Conservation (phyloP, 768 basidiomycete genomes). For the Psilocybe tampanensis region DNA sequence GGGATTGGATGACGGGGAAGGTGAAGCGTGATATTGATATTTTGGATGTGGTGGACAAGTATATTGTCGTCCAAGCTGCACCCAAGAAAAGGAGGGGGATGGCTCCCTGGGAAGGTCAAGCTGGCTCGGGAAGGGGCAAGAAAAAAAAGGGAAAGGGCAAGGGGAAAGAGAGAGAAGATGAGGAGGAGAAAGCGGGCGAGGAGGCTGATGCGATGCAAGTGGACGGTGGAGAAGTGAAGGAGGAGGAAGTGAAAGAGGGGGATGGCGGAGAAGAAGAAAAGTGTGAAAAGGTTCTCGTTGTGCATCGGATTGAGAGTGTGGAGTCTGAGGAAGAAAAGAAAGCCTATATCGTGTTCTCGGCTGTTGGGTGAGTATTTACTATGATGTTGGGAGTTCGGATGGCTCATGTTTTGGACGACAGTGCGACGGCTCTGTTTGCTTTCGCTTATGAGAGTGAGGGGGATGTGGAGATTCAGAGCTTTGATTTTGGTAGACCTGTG, state of each 20-base stretch:
- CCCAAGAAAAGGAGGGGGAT: slow-evolving; percentile 31
- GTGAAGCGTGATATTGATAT: slow-evolving; percentile 56
- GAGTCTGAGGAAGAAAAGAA: slow-evolving; percentile 28
- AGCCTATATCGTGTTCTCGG: slow-evolving; percentile 62
- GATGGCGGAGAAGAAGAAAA: slow-evolving; percentile 19
- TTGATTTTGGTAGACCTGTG: slow-evolving; percentile 61
- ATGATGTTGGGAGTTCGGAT: not conserved
- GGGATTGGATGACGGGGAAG: slow-evolving; percentile 76
- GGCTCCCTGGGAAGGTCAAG: slow-evolving; percentile 22
- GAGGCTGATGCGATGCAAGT: slow-evolving; percentile 6
- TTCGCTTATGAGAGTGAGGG: slow-evolving; percentile 29
- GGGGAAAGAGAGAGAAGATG: slow-evolving; percentile 20
- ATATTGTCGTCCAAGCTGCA: slow-evolving; percentile 40
- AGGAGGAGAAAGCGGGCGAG: slow-evolving; percentile 11
- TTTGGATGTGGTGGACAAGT: slow-evolving; percentile 47
- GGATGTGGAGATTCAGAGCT: slow-evolving; percentile 29
- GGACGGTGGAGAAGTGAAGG: slow-evolving; percentile 23
- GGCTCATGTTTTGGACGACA: slow-evolving; percentile 24
- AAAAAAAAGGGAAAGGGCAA: slow-evolving; percentile 24
- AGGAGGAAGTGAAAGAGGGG: slow-evolving; percentile 26
- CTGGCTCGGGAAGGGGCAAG: slow-evolving; percentile 25
- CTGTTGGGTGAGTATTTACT: slow-evolving; percentile 60
- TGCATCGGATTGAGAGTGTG: slow-evolving; percentile 57
- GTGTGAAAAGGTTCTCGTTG: slow-evolving; percentile 50
- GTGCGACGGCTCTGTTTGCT: slow-evolving; percentile 70